phyloP scores from a whole-genome alignment of 306 rosid genomes.

The Malus sylvestris region DNA sequence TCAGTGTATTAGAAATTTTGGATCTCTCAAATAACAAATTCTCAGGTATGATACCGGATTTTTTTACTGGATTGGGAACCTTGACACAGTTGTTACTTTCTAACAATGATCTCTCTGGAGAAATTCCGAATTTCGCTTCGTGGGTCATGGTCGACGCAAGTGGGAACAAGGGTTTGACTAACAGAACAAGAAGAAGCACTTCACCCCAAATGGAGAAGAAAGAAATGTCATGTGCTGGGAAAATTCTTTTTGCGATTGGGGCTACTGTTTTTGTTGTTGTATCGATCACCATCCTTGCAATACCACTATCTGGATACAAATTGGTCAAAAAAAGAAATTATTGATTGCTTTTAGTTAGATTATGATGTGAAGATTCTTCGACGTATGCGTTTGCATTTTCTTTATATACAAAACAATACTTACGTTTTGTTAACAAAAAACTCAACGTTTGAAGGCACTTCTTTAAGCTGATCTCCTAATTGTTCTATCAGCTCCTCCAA shows the following conservation, averaged over 20 bases:
- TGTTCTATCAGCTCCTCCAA: too few relatives aligned
- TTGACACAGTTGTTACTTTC: constrained; percentile 53
- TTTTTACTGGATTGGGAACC: constrained; percentile 16
- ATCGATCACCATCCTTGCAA: constrained; percentile 15
- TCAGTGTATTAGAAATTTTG: constrained; percentile 43
- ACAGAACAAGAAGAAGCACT: background rate
- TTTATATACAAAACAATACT: too few relatives aligned
- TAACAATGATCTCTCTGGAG: constrained; percentile 56
- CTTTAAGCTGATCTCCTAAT: too few relatives aligned
- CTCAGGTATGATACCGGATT: constrained; percentile 46
- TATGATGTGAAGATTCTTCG: too few relatives aligned
- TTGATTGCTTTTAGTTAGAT: too few relatives aligned
- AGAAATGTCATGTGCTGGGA: constrained; percentile 13
- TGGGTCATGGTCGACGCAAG: background rate
- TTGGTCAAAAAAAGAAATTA: too few relatives aligned
- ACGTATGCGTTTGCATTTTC: too few relatives aligned
- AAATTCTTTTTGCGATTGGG: background rate
- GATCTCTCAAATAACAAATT: constrained; percentile 78
- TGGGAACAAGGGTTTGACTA: constrained; percentile 23
- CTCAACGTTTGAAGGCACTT: too few relatives aligned
- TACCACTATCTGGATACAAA: constrained; percentile 30
- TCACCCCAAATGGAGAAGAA: background rate
- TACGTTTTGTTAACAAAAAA: too few relatives aligned
- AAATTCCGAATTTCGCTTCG: constrained; percentile 17
- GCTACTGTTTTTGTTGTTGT: background rate